Conservation (phyloP, 2,329 filamentous ascomycete species). For the Colletotrichum theobromicola region DNA sequence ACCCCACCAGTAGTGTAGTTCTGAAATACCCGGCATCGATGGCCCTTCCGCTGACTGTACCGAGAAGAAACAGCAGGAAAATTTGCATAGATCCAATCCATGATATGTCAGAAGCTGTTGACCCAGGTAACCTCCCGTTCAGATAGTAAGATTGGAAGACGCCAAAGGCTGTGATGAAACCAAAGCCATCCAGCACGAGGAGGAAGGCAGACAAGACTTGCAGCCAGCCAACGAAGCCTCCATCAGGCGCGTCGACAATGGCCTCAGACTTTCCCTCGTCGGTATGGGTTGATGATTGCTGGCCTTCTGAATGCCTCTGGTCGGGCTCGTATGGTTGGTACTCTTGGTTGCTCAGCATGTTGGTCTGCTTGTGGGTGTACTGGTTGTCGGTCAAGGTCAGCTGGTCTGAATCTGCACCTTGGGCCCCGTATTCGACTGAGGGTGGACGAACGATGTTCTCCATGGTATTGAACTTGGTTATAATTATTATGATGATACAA, state of each 20-base stretch:
- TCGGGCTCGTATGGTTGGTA: neutral
- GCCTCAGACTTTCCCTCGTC: neutral
- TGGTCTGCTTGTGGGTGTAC: neutral
- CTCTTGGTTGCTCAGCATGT: neutral
- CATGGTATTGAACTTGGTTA: neutral
- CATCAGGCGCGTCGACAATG: neutral
- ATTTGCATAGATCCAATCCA: slow-evolving; percentile 53
- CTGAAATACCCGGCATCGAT: slow-evolving; percentile 50
- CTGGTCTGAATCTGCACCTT: neutral
- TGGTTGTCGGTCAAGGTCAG: neutral
- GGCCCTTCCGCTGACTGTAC: slow-evolving; percentile 47
- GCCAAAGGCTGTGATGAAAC: slow-evolving; percentile 51
- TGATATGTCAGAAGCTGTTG: slow-evolving; percentile 43
- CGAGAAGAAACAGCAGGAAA: slow-evolving; percentile 46
- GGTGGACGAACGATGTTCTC: neutral
- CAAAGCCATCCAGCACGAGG: slow-evolving; percentile 47
- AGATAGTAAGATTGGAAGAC: slow-evolving; percentile 50
- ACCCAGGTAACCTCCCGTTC: slow-evolving; percentile 26
- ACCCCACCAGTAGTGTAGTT: slow-evolving; percentile 41
- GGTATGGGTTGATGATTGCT: neutral
- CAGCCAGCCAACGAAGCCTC: slow-evolving; percentile 33
- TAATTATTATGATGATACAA: neutral
- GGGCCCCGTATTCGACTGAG: neutral
- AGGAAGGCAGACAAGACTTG: slow-evolving; percentile 45
- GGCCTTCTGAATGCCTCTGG: neutral